Evolutionary conservation across 805 yeast species (phyloP), one percentile per base, ranked within the genome.

Genomic region (Metschnikowia rubicola): DNA sequence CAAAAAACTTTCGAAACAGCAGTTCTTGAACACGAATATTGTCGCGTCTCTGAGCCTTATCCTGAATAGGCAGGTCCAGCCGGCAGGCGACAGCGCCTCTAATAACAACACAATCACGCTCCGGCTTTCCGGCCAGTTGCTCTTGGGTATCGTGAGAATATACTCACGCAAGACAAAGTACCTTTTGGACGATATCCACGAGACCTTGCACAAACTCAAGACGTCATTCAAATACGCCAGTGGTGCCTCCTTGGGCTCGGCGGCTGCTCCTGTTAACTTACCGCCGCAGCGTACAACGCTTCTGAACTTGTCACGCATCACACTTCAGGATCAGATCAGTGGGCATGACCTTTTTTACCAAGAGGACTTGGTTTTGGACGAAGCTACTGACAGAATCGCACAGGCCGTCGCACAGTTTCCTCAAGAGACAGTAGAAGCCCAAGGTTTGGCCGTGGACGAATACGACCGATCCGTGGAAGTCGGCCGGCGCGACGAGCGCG

Each of bases 131-230:
- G 96, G 96, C 4, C 96, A 90, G 61, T 71, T 91, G 44, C 71
- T 91, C 35, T 81, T 86, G 46, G 97, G 97, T 42, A 88, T 91
- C 4, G 95, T 88, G 32, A 75, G 88, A 47, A 91, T 91, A 19
- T 91, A 89, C 65, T 83, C 94, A 10, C 73, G 92, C 50, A 88
- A 91, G 65, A 88, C 96, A 28, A 85, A 84, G 56, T 87, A 87
- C 54, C 69, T 91, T 21, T 70, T 86, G 41, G 95, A 88, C 46
- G 97, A 91, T 61, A 92, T 88, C 35, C 77, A 82, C 41, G 95
- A 87, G 55, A 85, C 89, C 3, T 65, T 89, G 49, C 66, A 81
- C 53, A 84, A 82, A 57, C 71, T 90, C 59, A 87, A 86, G 59
- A 77, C 85, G 32, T 78, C 88, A 2, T 86, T 88, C 64, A 67